A percentile compares a stretch with the other conserved stretches of the same genome.
Conservation (phyloP, 345 rosid genomes). For the Leavenworthia alabamica region DNA sequence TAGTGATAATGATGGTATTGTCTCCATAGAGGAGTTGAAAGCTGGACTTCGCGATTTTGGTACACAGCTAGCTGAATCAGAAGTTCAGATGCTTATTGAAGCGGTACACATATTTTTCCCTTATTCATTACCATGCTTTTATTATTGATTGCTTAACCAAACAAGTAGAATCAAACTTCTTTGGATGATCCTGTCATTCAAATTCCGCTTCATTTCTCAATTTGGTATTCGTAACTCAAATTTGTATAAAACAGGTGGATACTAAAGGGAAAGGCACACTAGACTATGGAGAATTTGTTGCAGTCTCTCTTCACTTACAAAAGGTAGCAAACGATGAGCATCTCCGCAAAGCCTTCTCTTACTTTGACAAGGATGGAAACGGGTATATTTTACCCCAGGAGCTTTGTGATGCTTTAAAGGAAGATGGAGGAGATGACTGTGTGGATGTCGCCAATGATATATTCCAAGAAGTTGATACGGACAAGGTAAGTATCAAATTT, state of each 20-base stretch:
- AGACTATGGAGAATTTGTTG: conserved; percentile 89
- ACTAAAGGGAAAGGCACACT: conserved; percentile 81
- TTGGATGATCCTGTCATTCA: conserved; percentile 4
- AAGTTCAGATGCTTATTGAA: conserved; percentile 93
- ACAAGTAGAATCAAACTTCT: conserved; percentile 3
- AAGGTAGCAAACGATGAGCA: conserved; percentile 97
- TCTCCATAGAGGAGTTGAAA: conserved; percentile 86
- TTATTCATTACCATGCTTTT: neutral
- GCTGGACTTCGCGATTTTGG: conserved; percentile 68
- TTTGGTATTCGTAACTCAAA: neutral
- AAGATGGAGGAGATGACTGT: conserved; percentile 93
- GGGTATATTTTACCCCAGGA: conserved; percentile 87
- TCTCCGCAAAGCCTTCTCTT: conserved; percentile 92
- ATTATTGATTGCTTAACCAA: neutral
- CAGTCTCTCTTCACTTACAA: conserved; percentile 84
- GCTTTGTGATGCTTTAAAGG: conserved; percentile 86
- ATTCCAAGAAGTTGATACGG: conserved; percentile 98
- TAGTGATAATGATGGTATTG: conserved; percentile 75
- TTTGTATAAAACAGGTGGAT: conserved; percentile 71
- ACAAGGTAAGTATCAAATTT: conserved; percentile 54
- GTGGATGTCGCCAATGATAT: conserved; percentile 90
- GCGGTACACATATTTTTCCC: conserved; percentile 58
- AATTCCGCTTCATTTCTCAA: neutral
- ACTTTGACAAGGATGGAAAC: conserved; percentile 89
- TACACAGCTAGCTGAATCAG: conserved; percentile 88